Percentiles rank a stretch among this genome's conserved stretches.
Conservation (phyloP, 495 filamentous ascomycete genomes). For the Neurospora sp. region DNA sequence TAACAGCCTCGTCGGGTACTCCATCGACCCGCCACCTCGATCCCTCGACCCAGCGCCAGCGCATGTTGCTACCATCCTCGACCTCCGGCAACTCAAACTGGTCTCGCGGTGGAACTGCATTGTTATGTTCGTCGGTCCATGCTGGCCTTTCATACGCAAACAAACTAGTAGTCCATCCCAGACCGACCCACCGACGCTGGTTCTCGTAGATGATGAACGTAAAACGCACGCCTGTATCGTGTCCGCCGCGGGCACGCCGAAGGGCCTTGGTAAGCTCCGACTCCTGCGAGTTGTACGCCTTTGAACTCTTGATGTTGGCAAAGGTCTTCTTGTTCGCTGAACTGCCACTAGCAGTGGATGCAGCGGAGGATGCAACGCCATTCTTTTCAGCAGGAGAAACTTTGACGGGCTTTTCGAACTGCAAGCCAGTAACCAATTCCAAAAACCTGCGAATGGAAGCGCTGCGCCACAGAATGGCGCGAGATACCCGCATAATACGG, state of each 20-base stretch:
- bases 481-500: slow-evolving; percentile 70
- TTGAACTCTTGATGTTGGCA: slow-evolving; percentile 3
- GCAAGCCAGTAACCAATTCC: slow-evolving; percentile 66
- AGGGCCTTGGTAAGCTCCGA: slow-evolving; percentile 29
- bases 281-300: slow-evolving; percentile 11
- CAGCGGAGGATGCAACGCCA: slow-evolving; percentile 7
- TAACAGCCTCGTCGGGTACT: slow-evolving; percentile 43
- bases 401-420: slow-evolving; percentile 42
- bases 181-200: slow-evolving; percentile 86
- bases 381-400: slow-evolving; percentile 2
- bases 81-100: slow-evolving; percentile 83
- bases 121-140: slow-evolving; percentile 96
- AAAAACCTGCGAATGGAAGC: slow-evolving; percentile 54
- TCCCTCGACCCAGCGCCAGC: slow-evolving; percentile 81
- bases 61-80: slow-evolving; percentile 58
- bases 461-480: slow-evolving; percentile 88
- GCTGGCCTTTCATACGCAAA: slow-evolving; percentile 79
- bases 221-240: slow-evolving; percentile 74
- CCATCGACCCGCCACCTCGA: slow-evolving; percentile 86
- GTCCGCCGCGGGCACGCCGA: slow-evolving; percentile 20
- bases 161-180: slow-evolving; percentile 88
- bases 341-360: slow-evolving; percentile 7
- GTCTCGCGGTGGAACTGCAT: slow-evolving; percentile 64
- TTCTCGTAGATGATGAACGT: slow-evolving; percentile 97
- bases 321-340: background rate